Conservation (phyloP, 116 monocot species). For the Trichopus zeylanicus region DNA sequence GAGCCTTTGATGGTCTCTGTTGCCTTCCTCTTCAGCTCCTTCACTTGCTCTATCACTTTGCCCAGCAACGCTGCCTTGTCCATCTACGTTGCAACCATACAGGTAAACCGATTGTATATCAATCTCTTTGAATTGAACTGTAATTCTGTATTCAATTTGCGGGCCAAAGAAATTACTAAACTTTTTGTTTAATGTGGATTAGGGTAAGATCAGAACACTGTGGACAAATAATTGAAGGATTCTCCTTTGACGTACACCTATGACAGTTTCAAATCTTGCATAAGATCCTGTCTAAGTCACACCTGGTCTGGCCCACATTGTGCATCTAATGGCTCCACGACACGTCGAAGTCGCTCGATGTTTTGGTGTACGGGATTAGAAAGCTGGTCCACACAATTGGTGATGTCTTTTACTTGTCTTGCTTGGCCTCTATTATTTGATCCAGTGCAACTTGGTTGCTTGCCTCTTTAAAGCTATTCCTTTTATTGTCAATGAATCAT, state of each 20-base stretch:
- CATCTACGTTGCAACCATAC: conserved; percentile 32
- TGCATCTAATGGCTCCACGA: too few relatives aligned
- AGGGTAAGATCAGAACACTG: too few relatives aligned
- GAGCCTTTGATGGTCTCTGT: conserved; percentile 5
- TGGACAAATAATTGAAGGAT: too few relatives aligned
- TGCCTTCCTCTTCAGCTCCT: conserved; percentile 32
- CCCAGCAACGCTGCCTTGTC: conserved; percentile 52
- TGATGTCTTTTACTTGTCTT: not conserved
- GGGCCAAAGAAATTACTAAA: too few relatives aligned
- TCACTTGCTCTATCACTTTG: conserved; percentile 44
- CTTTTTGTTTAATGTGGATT: too few relatives aligned
- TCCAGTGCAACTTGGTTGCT: not conserved
- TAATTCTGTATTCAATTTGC: too few relatives aligned
- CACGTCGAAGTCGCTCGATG: conserved; percentile 86
- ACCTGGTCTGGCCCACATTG: too few relatives aligned
- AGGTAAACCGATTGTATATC: not conserved
- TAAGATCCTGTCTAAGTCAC: too few relatives aligned
- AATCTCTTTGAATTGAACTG: not conserved
- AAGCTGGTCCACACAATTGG: not conserved
- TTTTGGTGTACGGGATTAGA: not conserved
- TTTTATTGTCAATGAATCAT: too few relatives aligned
- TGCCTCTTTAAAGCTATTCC: not conserved
- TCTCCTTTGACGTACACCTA: too few relatives aligned
- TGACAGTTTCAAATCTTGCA: too few relatives aligned
- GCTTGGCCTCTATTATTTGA: not conserved